Evolutionary conservation across 495 filamentous ascomycete genomes (phyloP).

Genomic region (Daldinia vernicosa): DNA sequence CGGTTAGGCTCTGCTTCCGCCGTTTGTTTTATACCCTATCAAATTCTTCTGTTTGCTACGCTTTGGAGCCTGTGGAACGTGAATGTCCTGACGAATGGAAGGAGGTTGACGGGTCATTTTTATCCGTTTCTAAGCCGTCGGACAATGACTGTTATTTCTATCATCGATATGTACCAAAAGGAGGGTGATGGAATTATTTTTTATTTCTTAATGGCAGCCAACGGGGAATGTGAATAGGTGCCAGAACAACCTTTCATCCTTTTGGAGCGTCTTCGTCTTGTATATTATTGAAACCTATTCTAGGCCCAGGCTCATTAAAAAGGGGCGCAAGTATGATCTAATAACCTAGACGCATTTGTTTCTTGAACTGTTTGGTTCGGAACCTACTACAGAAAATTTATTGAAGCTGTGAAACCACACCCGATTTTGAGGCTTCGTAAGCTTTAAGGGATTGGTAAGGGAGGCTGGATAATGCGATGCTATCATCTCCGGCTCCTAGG

Average conservation of each 20-base stretch:
- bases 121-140: conserved; percentile 35
- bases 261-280: conserved; percentile 38
- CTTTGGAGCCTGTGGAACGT: conserved; percentile 41
- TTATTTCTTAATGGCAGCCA: conserved; percentile 25
- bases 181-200: conserved; percentile 22
- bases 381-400: conserved; percentile 16
- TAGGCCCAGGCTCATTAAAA: conserved; percentile 29
- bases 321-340: conserved; percentile 41
- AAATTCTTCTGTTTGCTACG: conserved; percentile 46
- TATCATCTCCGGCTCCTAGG: neutral
- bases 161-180: conserved; percentile 36
- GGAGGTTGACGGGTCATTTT: conserved; percentile 40
- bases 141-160: conserved; percentile 40
- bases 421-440: neutral
- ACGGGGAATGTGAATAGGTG: conserved; percentile 29
- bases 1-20: conserved; percentile 40
- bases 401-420: conserved; percentile 40
- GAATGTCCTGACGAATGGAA: conserved; percentile 43
- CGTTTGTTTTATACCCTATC: conserved; percentile 47
- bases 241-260: conserved; percentile 28
- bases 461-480: conserved; percentile 7
- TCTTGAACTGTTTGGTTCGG: conserved; percentile 1
- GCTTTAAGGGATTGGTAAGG: conserved; percentile 8
- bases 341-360: conserved; percentile 19
- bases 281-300: conserved; percentile 46